Conservation (phyloP, 202 grass and related monocot genomes). For the Musa balbisiana region DNA sequence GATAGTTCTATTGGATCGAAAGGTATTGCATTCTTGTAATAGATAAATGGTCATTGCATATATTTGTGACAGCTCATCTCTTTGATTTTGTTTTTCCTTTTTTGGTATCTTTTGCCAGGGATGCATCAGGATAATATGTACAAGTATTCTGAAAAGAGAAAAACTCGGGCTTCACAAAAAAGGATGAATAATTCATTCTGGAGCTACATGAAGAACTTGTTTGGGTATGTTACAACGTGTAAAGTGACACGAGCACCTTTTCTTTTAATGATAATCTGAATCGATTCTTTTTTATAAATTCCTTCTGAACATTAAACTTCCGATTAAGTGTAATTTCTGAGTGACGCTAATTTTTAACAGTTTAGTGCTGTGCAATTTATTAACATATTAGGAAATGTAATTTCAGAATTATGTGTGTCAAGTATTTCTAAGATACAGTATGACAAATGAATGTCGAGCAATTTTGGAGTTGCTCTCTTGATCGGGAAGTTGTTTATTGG, state of each 20-base stretch:
- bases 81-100: constrained; percentile 9
- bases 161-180: constrained; percentile 16
- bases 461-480: too few species aligned
- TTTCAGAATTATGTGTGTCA: too few species aligned
- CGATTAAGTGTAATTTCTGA: too few species aligned
- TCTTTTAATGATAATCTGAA: neutral
- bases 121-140: constrained; percentile 26
- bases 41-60: neutral
- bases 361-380: too few species aligned
- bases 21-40: constrained; percentile 1
- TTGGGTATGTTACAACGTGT: constrained; percentile 42
- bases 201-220: constrained; percentile 54
- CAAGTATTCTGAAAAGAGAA: neutral
- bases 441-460: too few species aligned
- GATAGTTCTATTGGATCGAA: constrained; percentile 31
- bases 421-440: too few species aligned
- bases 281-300: constrained; percentile 6
- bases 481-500: too few species aligned
- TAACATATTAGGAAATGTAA: too few species aligned
- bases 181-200: constrained; percentile 42
- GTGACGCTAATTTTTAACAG: too few species aligned
- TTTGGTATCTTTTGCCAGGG: constrained; percentile 13
- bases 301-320: constrained; percentile 4
- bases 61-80: neutral
- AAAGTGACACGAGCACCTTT: neutral